Conservation (phyloP, 2,329 filamentous ascomycete species). For the Claviceps sorghi region DNA sequence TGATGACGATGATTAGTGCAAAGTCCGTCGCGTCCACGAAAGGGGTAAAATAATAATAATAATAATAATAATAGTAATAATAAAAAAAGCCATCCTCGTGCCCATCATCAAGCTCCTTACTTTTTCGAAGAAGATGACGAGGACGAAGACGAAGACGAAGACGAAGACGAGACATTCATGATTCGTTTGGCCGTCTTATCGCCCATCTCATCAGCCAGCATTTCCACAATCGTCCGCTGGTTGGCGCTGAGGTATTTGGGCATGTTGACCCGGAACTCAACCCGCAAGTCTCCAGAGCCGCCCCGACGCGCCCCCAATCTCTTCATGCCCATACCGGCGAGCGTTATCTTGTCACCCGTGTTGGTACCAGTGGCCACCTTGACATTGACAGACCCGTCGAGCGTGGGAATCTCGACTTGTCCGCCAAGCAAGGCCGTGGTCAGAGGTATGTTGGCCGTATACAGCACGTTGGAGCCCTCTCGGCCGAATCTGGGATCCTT, state of each 20-base stretch:
- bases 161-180: conserved; percentile 54
- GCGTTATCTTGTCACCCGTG: conserved; percentile 80
- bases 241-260: conserved; percentile 87
- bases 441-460: conserved; percentile 80
- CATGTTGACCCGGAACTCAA: conserved; percentile 92
- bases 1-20: not conserved
- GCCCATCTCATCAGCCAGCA: conserved; percentile 90
- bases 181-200: conserved; percentile 84
- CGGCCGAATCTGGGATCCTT: conserved; percentile 81
- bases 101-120: not conserved
- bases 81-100: not conserved
- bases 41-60: no score
- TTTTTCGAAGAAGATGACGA: not conserved
- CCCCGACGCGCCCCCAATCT: conserved; percentile 55
- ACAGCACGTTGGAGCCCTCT: conserved; percentile 75
- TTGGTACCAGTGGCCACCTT: conserved; percentile 83
- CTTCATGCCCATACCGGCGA: conserved; percentile 89
- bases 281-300: conserved; percentile 65
- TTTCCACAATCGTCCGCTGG: conserved; percentile 84
- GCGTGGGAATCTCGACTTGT: conserved; percentile 75
- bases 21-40: not conserved
- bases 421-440: conserved; percentile 89
- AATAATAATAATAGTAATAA: no score
- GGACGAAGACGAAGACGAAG: not conserved
- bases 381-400: conserved; percentile 81